Evolutionary conservation across 371 early-diverging fungal genomes (phyloP), one percentile per base, ranked within the genome.

Genomic region (Funneliformis caledonium): DNA sequence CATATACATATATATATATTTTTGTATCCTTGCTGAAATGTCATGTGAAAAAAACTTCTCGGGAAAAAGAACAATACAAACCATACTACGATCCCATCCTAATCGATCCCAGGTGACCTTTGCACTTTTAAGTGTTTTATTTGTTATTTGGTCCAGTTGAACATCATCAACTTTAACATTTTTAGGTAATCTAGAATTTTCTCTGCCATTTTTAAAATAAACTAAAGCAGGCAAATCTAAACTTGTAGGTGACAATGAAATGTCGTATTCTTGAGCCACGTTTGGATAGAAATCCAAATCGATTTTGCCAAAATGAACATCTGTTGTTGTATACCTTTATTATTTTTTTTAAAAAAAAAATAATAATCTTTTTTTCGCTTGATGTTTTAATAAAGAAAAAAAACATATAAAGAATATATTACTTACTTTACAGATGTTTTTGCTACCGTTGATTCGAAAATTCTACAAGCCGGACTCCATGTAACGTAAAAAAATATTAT

Each of bases 61-160:
- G 42, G 12, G 42, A 37, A 22, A 75, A n/a, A 42, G 37, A 26
- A 73, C 12, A 4, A 75, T 22, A 60, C 42, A 70, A 43, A 79
- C 80, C 80, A 69, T 70, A 43, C 72, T 70, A 31, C 80, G 70
- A 45, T 70, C 80, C 80, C 80, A 79, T 33, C 80, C 80, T 43
- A 79, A 67, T 9, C 80, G 70, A 79, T 79, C 80, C 80, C 80
- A 79, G 12, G 80, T 79, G n/a, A 42, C 80, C 70, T 69, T 79
- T 7, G 26, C 72, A 70, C 43, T 70, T 79, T 45, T 68, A 37
- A 79, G 56, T 22, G 43, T 70, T 65, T 69, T 14, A 70, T 45
- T 79, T 45, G 70, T 79, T 22, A 65, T 65, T 42, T 37, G 47
- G 2, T 56, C 69, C 4, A 59, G 43, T 26, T 76, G 33, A 19